A percentile compares a stretch with the other conserved stretches of the same genome.
phyloP scores from a whole-genome alignment of 352 stramenopile genomes.

The Thraustochytrium sp. region DNA sequence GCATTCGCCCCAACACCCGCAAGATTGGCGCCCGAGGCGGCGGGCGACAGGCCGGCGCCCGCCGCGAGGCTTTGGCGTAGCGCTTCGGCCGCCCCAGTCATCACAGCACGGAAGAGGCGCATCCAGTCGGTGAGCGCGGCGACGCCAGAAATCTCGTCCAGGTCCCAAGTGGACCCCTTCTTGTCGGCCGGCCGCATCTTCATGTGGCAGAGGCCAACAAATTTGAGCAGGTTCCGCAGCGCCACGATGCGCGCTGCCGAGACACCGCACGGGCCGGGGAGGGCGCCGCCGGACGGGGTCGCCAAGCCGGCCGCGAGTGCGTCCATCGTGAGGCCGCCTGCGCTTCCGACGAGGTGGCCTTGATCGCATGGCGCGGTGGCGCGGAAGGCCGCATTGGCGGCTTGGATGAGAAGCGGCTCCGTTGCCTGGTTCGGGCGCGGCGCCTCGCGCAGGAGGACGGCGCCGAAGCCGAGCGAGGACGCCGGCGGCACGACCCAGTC shows the following conservation, averaged over 20 bases:
- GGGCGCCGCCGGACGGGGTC: no score
- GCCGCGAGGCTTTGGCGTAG: background rate
- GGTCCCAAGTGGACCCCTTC: background rate
- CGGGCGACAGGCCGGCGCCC: background rate
- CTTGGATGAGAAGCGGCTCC: background rate
- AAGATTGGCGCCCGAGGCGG: background rate
- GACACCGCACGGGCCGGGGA: background rate
- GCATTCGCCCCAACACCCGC: no score
- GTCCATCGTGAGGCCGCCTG: no score
- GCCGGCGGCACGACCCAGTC: slow-evolving; percentile 27
- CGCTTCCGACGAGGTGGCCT: no score
- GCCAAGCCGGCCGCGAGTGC: no score
- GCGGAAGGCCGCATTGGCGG: background rate
- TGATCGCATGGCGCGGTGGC: no score
- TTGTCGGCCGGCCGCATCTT: background rate
- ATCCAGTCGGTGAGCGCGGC: slow-evolving; percentile 21
- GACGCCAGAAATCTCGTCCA: background rate
- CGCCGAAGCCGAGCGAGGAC: background rate
- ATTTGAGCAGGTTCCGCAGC: background rate
- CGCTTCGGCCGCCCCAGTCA: background rate
- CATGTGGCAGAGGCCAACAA: slow-evolving; percentile 6
- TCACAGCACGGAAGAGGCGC: slow-evolving; percentile 17
- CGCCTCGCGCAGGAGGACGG: background rate
- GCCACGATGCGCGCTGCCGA: background rate
- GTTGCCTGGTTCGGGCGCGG: background rate